Evolutionary conservation across 2,329 filamentous ascomycete species (phyloP), one percentile per base, ranked within the genome.

Genomic region (Pseudofabraea citricarpa): DNA sequence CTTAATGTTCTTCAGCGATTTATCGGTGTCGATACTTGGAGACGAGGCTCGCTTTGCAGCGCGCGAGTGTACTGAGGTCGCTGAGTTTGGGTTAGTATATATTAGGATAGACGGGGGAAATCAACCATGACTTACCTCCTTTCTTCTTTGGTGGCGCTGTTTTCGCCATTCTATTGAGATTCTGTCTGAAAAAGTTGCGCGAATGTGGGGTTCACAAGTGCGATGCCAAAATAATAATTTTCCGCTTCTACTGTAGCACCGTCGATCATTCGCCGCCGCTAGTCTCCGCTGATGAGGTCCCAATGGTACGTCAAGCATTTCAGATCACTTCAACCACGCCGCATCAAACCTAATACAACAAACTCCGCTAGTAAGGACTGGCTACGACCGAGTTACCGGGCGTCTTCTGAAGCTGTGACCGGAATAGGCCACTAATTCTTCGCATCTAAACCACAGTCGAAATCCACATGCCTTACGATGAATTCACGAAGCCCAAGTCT

Each of bases 21-120:
- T 86, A 71, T 87, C 83, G 33, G 78, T 77, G 65, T 86, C 68
- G 64, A 87, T 81, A 56, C 80, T 73, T 20, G 85, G 83, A 4
- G 83, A 85, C 13, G 79, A 79, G 36, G 81, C 85, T 51, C 87
- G 81, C 58, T 85, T 79, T 31, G 85, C 84, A 46, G 84, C 85
- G 52, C 87, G 83, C 41, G 87, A 90, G 68, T 83, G 85, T 45
- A 80, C 64, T 4, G 85, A 87, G 72, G 71, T 43, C 69, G 42
- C 58, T 60, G 42, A 40, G 45, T n/a, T 45, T 46, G 41, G 5
- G 47, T 33, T 15, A 27, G 35, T 42, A 39, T 16, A 45, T 45
- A 37, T 23, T 19, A 42, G 24, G 8, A 18, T 24, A 12, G 15
- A 21, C 18, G 21, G 36, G 16, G 19, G 3, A n/a, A 36, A n/a